phyloP scores from a whole-genome alignment of 345 rosid species.

The Clarkia xantiana region DNA sequence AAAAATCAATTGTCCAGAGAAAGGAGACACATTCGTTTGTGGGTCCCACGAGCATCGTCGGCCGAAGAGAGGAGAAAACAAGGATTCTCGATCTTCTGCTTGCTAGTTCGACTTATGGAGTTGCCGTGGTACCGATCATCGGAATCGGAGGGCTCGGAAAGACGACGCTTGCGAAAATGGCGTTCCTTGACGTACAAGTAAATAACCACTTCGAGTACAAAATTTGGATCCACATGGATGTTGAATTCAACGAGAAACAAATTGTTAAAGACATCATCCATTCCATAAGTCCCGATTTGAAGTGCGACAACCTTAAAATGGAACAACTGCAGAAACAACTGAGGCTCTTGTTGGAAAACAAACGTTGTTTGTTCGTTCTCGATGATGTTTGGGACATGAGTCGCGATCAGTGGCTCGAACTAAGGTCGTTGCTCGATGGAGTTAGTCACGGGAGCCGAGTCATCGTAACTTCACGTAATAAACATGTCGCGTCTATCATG shows the following conservation, averaged over 20 bases:
- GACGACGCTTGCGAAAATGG: conserved; percentile 14
- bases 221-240: conserved; percentile 8
- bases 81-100: conserved; percentile 4
- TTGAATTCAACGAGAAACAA: not conserved
- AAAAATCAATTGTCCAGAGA: not conserved
- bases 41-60: conserved; percentile 6
- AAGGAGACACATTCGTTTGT: conserved; percentile 13
- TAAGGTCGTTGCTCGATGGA: not conserved
- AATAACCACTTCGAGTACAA: conserved; percentile 6
- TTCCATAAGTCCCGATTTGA: not conserved
- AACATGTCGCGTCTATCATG: not conserved
- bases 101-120: not conserved
- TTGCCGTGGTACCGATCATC: conserved; percentile 11
- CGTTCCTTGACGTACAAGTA: conserved; percentile 8
- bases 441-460: conserved; percentile 1
- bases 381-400: conserved; percentile 9
- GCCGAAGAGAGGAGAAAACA: conserved; percentile 10
- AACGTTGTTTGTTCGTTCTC: conserved; percentile 2
- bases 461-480: conserved; percentile 6
- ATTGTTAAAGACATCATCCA: conserved; percentile 5
- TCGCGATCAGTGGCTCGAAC: not conserved
- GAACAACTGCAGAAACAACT: conserved; percentile 8
- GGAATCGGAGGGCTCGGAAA: conserved; percentile 19
- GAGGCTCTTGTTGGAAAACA: not conserved
- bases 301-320: not conserved